phyloP scores from a whole-genome alignment of 2,329 filamentous ascomycete genomes.

The Beauveria bassiana region DNA sequence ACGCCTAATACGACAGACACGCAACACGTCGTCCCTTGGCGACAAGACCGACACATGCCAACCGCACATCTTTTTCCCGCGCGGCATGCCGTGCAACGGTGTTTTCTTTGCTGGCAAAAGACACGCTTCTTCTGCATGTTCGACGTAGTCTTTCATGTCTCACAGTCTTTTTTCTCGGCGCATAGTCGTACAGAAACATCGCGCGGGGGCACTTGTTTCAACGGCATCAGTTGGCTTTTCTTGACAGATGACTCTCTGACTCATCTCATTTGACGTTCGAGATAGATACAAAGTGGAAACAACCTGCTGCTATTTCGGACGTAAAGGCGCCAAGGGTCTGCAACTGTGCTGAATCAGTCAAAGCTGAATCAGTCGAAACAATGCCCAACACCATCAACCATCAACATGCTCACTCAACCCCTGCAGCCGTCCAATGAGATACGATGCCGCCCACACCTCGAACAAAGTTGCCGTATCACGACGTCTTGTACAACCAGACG shows the following conservation, averaged over 20 bases:
- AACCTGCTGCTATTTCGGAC: background rate
- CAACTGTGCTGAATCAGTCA: background rate
- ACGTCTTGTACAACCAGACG: too few relatives aligned
- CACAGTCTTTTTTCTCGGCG: background rate
- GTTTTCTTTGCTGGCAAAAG: constrained; percentile 1
- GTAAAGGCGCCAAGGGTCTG: background rate
- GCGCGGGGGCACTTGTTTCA: background rate
- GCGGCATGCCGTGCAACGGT: background rate
- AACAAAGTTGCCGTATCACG: background rate
- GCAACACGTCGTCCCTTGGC: too few relatives aligned
- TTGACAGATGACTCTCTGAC: background rate
- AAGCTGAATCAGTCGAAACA: background rate
- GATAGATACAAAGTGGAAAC: background rate
- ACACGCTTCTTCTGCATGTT: background rate
- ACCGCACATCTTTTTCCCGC: background rate
- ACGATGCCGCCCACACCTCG: background rate
- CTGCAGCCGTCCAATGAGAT: background rate
- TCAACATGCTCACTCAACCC: background rate
- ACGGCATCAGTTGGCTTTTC: background rate
- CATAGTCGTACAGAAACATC: background rate
- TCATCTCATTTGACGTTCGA: background rate
- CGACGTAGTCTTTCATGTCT: background rate
- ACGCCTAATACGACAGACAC: too few relatives aligned
- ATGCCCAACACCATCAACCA: background rate
- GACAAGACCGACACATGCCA: background rate